Percentiles rank a stretch among this genome's conserved stretches.
phyloP scores from a whole-genome alignment of 495 filamentous ascomycete genomes.

The Podospora didyma region DNA sequence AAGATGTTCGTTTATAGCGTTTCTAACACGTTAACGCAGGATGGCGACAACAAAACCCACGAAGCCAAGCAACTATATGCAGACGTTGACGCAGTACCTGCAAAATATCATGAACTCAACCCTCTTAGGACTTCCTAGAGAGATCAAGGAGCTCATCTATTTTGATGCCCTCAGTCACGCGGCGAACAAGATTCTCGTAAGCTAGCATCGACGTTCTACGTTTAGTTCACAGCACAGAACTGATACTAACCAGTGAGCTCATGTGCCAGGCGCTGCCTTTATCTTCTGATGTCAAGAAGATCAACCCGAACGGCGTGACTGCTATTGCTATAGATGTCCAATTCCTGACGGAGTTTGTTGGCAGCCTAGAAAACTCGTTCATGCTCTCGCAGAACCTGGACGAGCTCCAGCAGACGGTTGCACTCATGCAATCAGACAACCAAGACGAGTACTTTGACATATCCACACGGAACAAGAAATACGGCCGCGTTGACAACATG shows the following conservation, averaged over 20 bases:
- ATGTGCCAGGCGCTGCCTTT: conserved; percentile 67
- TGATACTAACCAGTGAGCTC: background rate
- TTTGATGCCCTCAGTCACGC: conserved; percentile 94
- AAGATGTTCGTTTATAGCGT: too few relatives aligned
- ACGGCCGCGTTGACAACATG: conserved; percentile 83
- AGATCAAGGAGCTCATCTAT: conserved; percentile 97
- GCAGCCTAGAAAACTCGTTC: conserved; percentile 67
- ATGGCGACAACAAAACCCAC: conserved; percentile 58
- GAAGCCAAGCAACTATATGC: conserved; percentile 88
- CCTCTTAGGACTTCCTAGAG: conserved; percentile 80
- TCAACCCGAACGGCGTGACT: conserved; percentile 80
- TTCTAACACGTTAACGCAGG: too few relatives aligned
- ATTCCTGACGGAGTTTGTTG: conserved; percentile 80
- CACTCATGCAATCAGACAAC: conserved; percentile 80
- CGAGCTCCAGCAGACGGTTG: conserved; percentile 85
- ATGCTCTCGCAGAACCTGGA: conserved; percentile 84
- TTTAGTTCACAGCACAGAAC: background rate
- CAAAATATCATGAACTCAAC: conserved; percentile 95
- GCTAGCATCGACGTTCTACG: too few relatives aligned
- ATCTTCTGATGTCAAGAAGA: conserved; percentile 70
- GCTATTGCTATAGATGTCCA: conserved; percentile 78
- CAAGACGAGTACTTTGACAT: conserved; percentile 94
- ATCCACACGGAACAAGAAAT: conserved; percentile 81
- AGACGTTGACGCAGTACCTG: conserved; percentile 87
- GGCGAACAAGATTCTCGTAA: conserved; percentile 76